Base-by-base conservation (phyloP, 1,284 basidiomycete genomes). In the Malassezia sympodialis region DNA sequence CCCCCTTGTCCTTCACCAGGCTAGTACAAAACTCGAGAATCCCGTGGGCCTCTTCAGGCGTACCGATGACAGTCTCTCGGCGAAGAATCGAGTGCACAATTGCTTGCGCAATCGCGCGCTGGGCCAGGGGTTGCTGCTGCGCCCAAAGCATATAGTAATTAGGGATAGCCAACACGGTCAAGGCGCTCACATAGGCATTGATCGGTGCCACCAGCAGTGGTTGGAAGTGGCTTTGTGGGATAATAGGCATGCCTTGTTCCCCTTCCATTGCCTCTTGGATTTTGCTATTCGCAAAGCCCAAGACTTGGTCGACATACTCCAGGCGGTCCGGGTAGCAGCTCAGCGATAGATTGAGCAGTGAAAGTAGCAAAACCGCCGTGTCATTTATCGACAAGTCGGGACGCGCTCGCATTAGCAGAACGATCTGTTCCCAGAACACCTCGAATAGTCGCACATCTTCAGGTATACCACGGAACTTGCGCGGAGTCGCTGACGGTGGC, bases 341-440 rank as follows among this genome's bases (percentile, higher is more conserved):
- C 26, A 73, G 61, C 34, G 67, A 71, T 12, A 73, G 60, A 40
- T 72, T 69, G 37, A 65, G 61, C 26, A 73, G 63, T 28, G 70
- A 66, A 32, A 72, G 67, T 17, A 73, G 59, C 46, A 73, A 52
- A 4, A 68, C 69, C 12, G 72, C 68, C 30, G 65, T 68, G 49
- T 73, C 72, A 44, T 69, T 62, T 31, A 68, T 61, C 2, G 70
- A 69, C n/a, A 73, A 60, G 31, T 73, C 72, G 4, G 72, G 68
- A n/a, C 72, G 59, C 17, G 72, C 72, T 8, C 61, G 64, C 58
- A 73, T 71, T 19, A 73, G 67, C 52, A 67, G 59, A 12, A 72
- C 67, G 24, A 73, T 67, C 53, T 73, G 72, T 55, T 67, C 68
- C 72, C 72, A 73, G 30, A 73, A 73, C 10, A 73, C 70, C 49